Conservation (phyloP, 2,329 filamentous ascomycete genomes). For the Ampelomyces quisqualis region DNA sequence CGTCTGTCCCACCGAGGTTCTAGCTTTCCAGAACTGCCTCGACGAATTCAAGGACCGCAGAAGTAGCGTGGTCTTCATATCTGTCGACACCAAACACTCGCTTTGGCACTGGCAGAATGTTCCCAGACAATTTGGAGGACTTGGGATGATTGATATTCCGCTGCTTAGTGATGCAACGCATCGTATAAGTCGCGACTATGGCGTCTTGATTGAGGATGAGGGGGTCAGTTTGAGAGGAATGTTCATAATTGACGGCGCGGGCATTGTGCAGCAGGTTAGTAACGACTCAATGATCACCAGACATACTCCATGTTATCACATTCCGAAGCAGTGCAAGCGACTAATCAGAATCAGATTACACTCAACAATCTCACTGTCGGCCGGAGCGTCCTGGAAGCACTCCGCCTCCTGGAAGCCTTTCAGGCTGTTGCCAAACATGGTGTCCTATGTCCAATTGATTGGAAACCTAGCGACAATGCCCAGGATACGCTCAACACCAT, state of each 20-base stretch:
- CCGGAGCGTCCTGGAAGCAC: conserved; percentile 34
- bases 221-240: conserved; percentile 32
- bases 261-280: conserved; percentile 32
- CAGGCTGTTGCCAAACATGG: conserved; percentile 35
- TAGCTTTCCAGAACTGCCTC: conserved; percentile 33
- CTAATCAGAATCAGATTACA: conserved; percentile 19
- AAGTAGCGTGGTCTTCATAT: conserved; percentile 30
- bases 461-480: conserved; percentile 24
- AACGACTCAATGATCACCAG: background rate
- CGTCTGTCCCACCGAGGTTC: conserved; percentile 35
- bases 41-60: conserved; percentile 32
- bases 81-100: conserved; percentile 35
- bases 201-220: conserved; percentile 33
- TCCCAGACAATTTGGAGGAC: conserved; percentile 30
- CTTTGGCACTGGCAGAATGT: conserved; percentile 37
- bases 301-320: background rate
- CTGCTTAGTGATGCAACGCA: conserved; percentile 34
- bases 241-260: conserved; percentile 32
- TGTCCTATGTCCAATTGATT: conserved; percentile 34
- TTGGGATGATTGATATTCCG: conserved; percentile 30
- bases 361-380: conserved; percentile 35
- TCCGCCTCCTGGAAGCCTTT: conserved; percentile 35
- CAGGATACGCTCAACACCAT: conserved; percentile 25
- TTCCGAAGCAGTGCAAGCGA: background rate
- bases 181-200: conserved; percentile 32